Evolutionary conservation across 1,139 yeast species (phyloP).

Genomic region (Kodamaea ohmeri): DNA sequence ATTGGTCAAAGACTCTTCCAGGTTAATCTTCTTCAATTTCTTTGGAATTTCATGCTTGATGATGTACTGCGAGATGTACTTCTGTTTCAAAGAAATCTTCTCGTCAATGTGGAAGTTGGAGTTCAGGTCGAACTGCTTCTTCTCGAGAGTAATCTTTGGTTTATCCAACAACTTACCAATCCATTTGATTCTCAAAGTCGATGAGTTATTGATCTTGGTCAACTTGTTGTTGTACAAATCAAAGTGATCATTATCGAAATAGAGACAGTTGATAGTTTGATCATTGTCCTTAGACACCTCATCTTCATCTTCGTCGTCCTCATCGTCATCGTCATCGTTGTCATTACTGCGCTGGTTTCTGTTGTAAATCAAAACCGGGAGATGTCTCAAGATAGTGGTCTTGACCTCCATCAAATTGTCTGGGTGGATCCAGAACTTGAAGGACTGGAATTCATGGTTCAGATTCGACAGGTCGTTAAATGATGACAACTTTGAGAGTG

Average conservation of each 20-base stretch:
- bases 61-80: slow-evolving; percentile 65
- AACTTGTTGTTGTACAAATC: slow-evolving; percentile 85
- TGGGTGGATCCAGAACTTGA: slow-evolving; percentile 94
- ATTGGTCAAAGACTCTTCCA: slow-evolving; percentile 53
- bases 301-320: slow-evolving; percentile 25
- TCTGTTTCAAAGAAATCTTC: slow-evolving; percentile 71
- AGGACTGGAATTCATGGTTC: slow-evolving; percentile 64
- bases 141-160: slow-evolving; percentile 77
- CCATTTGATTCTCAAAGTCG: slow-evolving; percentile 88
- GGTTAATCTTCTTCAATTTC: slow-evolving; percentile 18
- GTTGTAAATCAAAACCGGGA: slow-evolving; percentile 85
- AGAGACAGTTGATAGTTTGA: slow-evolving; percentile 81
- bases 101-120: slow-evolving; percentile 55
- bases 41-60: slow-evolving; percentile 21
- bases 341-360: slow-evolving; percentile 27
- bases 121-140: slow-evolving; percentile 63
- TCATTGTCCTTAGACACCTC: slow-evolving; percentile 42
- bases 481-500: slow-evolving; percentile 44
- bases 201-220: slow-evolving; percentile 63
- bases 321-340: slow-evolving; percentile 25
- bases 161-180: slow-evolving; percentile 75
- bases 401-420: slow-evolving; percentile 97
- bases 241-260: slow-evolving; percentile 81
- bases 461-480: slow-evolving; percentile 47
- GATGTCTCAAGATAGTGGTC: slow-evolving; percentile 85